Base-by-base conservation (phyloP, 306 rosid species). In the Vigna angularis region DNA sequence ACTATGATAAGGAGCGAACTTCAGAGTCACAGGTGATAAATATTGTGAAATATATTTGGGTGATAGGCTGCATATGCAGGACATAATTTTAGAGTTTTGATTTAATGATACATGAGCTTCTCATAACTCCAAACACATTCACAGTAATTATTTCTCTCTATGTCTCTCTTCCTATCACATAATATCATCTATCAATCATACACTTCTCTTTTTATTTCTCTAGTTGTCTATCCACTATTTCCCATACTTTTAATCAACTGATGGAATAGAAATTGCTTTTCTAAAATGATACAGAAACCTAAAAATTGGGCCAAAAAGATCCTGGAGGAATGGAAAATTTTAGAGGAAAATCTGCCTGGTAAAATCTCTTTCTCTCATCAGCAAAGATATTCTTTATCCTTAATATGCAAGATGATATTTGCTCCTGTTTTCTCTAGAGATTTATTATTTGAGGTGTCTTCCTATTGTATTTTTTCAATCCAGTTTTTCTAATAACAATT, bases 261-360 rank as follows among this genome's bases (percentile, higher is more conserved):
- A 66, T 66, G 78, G 7, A 59, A 22, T 73, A 70, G 70, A 70
- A 72, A 40, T 52, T 45, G 42, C 34, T 75, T 48, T 56, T 32
- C 47, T 9, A 9, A 52, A 51, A 66, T 65, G 57, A 70, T 66
- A 16, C 80, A 88, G 95, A 81, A 88, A 48, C 83, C 82, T 38
- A 90, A 86, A 89, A 83, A 86, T 53, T 92, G 97, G 97, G 89
- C 91, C 2, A 92, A 92, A 83, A 86, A 75, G 82, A 82, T 92
- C 64, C 97, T 86, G 83, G 97, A 88, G 13, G 97, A 92, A 78
- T 92, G 97, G 97, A 89, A 90, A 76, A 89, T 87, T 48, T 83
- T 92, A 83, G 89, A 88, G 84, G 89, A 84, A 65, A 84, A 82
- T 83, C 84, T 92, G 83, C 97, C 97, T 4, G 97, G 97, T 90